phyloP scores from a whole-genome alignment of 2,329 filamentous ascomycete genomes.

The Calonectria pseudoturangicola region DNA sequence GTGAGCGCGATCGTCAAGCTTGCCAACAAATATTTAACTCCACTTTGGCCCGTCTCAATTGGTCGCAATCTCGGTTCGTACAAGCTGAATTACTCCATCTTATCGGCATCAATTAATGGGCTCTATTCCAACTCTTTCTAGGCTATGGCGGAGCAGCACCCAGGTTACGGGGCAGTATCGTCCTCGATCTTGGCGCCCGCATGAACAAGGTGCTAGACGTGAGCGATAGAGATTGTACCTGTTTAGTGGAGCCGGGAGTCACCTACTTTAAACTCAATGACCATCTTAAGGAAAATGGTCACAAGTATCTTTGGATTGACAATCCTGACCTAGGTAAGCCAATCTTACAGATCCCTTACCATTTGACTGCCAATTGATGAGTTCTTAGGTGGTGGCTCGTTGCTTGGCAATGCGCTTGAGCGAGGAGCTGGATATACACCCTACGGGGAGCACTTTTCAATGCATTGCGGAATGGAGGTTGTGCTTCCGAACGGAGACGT shows the following conservation, averaged over 20 bases:
- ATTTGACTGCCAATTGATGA: not conserved
- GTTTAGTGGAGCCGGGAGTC: conserved; percentile 34
- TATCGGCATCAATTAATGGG: too few relatives aligned
- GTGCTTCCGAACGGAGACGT: conserved; percentile 37
- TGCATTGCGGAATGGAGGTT: conserved; percentile 39
- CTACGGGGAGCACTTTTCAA: conserved; percentile 34
- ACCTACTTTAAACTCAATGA: conserved; percentile 35
- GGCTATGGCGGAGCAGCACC: conserved; percentile 37
- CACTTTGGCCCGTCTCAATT: conserved; percentile 34
- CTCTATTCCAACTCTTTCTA: not conserved
- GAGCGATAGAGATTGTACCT: conserved; percentile 22
- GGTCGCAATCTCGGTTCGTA: conserved; percentile 30
- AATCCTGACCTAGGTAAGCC: conserved; percentile 34
- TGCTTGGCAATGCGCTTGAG: conserved; percentile 34
- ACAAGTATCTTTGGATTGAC: conserved; percentile 36
- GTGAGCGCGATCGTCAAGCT: conserved; percentile 32
- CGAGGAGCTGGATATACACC: conserved; percentile 38
- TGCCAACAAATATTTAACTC: conserved; percentile 33
- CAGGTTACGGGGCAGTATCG: conserved; percentile 31
- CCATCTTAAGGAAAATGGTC: conserved; percentile 24
- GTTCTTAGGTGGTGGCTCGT: conserved; percentile 30
- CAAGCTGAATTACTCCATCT: not conserved
- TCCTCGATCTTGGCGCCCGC: conserved; percentile 28
- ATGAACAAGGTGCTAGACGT: conserved; percentile 38
- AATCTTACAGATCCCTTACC: too few relatives aligned